Percentiles rank a stretch among this genome's conserved stretches.
These are phyloP conservation scores for Scedosporium boydii DNA, from an alignment of 2,329 filamentous ascomycete genomes.

Conservation along the genomic window DNA sequence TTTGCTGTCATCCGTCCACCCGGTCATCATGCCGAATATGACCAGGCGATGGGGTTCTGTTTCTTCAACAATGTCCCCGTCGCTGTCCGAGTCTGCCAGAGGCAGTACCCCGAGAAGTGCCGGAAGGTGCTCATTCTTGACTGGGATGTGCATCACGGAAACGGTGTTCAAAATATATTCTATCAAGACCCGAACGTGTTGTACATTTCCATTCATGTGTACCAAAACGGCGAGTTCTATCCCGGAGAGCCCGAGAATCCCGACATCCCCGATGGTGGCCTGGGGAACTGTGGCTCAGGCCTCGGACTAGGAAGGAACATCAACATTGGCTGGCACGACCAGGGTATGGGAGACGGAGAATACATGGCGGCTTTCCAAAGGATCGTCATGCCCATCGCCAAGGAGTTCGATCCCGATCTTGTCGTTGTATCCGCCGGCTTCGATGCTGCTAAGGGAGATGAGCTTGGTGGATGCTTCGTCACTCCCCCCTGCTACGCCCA, in stretches of 20 bases:
- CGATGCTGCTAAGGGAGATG: conserved; percentile 87
- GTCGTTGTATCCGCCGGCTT: conserved; percentile 95
- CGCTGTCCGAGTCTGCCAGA: conserved; percentile 78
- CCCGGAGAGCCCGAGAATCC: conserved; percentile 55
- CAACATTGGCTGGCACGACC: conserved; percentile 58
- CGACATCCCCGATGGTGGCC: conserved; percentile 49
- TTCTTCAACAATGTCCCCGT: conserved; percentile 97
- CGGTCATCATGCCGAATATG: conserved; percentile 85
- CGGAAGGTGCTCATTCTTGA: conserved; percentile 89
- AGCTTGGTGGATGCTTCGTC: conserved; percentile 87
- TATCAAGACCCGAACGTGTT: conserved; percentile 91
- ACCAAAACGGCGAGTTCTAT: conserved; percentile 76
- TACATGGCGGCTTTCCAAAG: conserved; percentile 95
- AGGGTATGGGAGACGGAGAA: conserved; percentile 89
- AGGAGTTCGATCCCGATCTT: conserved; percentile 87
- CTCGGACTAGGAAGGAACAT: conserved; percentile 51
- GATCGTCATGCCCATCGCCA: conserved; percentile 91
- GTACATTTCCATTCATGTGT: conserved; percentile 92
- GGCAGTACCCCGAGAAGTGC: conserved; percentile 68
- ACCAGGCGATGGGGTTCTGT: conserved; percentile 86
- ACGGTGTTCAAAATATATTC: conserved; percentile 93
- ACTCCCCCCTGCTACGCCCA: conserved; percentile 88
- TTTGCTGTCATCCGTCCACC: conserved; percentile 93
- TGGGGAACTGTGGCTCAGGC: conserved; percentile 48
- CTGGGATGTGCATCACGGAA: conserved; percentile 78